Evolutionary conservation across 1,139 yeast species (phyloP), one percentile per base, ranked within the genome.

Genomic region (Saccharomyces hybrid): DNA sequence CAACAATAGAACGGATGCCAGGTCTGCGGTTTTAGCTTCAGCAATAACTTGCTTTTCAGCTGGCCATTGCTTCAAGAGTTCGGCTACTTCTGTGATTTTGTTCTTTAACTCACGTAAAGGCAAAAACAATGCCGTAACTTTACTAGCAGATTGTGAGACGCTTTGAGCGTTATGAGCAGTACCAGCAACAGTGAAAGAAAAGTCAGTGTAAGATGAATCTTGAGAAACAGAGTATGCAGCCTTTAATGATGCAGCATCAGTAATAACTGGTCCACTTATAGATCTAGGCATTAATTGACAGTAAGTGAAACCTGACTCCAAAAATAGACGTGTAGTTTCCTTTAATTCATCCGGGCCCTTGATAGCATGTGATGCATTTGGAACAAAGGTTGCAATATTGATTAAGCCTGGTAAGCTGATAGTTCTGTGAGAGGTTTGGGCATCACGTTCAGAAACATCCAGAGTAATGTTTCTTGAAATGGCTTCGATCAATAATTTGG

Each of bases 401-500:
- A 93, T 82, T 62, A 93, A 78, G 61, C 98, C 97, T 47, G 98
- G 97, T 58, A 91, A 73, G 54, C 82, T 80, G 52, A 88, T 80
- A 56, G 95, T 88, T 63, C 82, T 80, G 73, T 89, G 96, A 50
- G 96, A 87, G 47, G 96, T 83, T 76, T 93, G 98, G 47, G 95
- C 85, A 76, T 93, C 99, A 68, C 84, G 78, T 66, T 82, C 81
- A 52, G 87, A 71, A 53, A 88, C 90, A 32, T 85, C 88, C 65
- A 90, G 76, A 16, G 80, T 63, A 61, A 84, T 77, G 57, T 75
- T 70, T 76, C 96, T 80, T 25, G 96, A 80, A 64, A 95, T 75
- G 20, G 99, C 99, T 75, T 93, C 98, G 63, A 93, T 85, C 73
- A 95, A 80, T 63, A 95, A 79, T 76, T 95, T 95, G 60, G 99